A percentile compares a stretch with the other conserved stretches of the same genome.
Evolutionary conservation across 2,329 filamentous ascomycete genomes (phyloP).

Genomic region (Trichothecium sympodiale): DNA sequence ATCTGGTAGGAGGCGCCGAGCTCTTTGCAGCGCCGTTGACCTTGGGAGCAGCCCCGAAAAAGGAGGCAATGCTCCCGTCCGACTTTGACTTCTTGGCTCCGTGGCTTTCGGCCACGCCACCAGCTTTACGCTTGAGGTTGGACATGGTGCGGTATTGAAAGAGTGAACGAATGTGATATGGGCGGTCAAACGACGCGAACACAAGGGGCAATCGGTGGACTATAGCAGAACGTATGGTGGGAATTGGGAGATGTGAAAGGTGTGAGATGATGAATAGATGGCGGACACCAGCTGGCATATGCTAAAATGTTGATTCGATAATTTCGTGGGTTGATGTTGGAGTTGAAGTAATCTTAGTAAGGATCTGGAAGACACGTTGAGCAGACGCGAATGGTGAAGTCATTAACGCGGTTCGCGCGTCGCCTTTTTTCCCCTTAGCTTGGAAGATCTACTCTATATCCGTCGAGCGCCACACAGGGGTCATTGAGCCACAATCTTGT

Average conservation of each 20-base stretch:
- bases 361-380: too few species aligned
- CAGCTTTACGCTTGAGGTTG: slow-evolving; percentile 57
- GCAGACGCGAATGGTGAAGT: too few species aligned
- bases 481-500: too few species aligned
- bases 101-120: slow-evolving; percentile 26
- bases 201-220: background rate
- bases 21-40: slow-evolving; percentile 16
- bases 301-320: too few species aligned
- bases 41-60: slow-evolving; percentile 64
- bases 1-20: slow-evolving; percentile 36
- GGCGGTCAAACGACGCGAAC: background rate
- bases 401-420: too few species aligned
- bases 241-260: background rate
- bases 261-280: background rate
- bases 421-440: too few species aligned
- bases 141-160: slow-evolving; percentile 22
- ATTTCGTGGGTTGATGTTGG: too few species aligned
- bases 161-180: too few species aligned
- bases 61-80: slow-evolving; percentile 75
- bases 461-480: too few species aligned
- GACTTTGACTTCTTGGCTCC: slow-evolving; percentile 62
- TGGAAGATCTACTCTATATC: too few species aligned
- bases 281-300: too few species aligned
- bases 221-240: background rate
- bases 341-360: too few species aligned